Conservation (phyloP, 2,329 filamentous ascomycete species). For the Diaporthe longicolla region DNA sequence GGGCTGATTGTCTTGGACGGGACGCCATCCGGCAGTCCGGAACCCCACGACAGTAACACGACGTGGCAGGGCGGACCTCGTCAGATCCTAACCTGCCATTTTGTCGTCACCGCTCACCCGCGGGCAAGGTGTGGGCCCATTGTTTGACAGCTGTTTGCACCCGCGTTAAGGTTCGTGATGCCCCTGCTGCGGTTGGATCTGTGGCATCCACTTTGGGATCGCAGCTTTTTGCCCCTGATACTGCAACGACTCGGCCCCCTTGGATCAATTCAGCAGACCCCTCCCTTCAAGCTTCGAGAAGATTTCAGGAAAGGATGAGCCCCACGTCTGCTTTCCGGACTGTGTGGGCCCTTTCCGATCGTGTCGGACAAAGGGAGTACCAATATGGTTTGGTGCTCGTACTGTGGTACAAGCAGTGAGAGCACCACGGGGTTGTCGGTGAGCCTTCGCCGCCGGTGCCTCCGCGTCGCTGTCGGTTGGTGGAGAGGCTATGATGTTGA, state of each 20-base stretch:
- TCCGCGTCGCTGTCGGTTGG: slow-evolving; percentile 4
- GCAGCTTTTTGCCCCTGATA: slow-evolving; percentile 32
- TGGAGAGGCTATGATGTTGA: neutral
- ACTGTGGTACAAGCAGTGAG: slow-evolving; percentile 4
- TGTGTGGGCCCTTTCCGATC: slow-evolving; percentile 41
- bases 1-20: slow-evolving; percentile 28
- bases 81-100: slow-evolving; percentile 40
- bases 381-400: neutral
- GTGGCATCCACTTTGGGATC: slow-evolving; percentile 34
- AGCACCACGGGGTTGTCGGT: slow-evolving; percentile 25
- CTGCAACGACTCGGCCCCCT: slow-evolving; percentile 33
- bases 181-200: slow-evolving; percentile 30
- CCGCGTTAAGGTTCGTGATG: slow-evolving; percentile 36
- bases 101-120: slow-evolving; percentile 41
- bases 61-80: slow-evolving; percentile 40
- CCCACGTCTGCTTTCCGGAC: slow-evolving; percentile 37
- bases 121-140: slow-evolving; percentile 27
- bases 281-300: slow-evolving; percentile 43
- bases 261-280: slow-evolving; percentile 22
- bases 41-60: slow-evolving; percentile 38
- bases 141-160: slow-evolving; percentile 42
- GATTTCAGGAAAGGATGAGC: slow-evolving; percentile 40
- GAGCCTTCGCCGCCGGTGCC: slow-evolving; percentile 20
- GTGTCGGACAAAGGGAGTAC: slow-evolving; percentile 25
- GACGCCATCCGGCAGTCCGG: slow-evolving; percentile 31